Base-by-base conservation (phyloP, 2,329 filamentous ascomycete species). In the Penicillium sp. region DNA sequence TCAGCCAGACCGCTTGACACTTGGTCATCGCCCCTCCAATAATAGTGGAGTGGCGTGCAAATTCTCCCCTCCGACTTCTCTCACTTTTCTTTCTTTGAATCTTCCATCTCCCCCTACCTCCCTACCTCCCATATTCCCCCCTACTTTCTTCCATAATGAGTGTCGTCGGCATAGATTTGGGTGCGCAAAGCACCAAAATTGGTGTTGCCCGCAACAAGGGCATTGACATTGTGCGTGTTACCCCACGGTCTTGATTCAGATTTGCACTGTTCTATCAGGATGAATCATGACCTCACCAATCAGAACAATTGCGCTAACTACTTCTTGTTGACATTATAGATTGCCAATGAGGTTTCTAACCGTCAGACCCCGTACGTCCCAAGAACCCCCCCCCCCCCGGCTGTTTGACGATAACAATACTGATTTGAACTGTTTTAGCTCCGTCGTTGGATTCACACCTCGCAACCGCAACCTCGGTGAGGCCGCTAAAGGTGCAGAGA, bases 281-380 rank as follows among this genome's bases (percentile, higher is more conserved):
- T 57, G 10, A 21, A 52, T 31, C 38, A 15, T 54, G 33, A 51
- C 47, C 10, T 27, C 25, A 17, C 23, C 37, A 35, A 9, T 13
- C 1, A 6, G 48, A 48, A 13, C 50, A 51, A 33, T 48, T 40
- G 50, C 55, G 57, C 64, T 68, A 51, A 66, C 66, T 48, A 37
- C 48, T 35, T 52, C 42, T 55, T 57, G 52, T 58, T 54, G 15
- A 41, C 53, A 57, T 53, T 69, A 57, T 72, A 96, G 92, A 96
- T 99, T 76, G 89, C 91, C 82, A 99, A 99, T 84, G 94, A 99
- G 81, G 94, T 97, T 71, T 99, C 94, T 68, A 97, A 99, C 85
- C 89, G 94, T 80, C 88, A 91, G 62, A 99, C 94, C 70, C 94
- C 94, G 91, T 97, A 90, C 84, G 92, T 88, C 9, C 7, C 37